phyloP scores from a whole-genome alignment of 768 basidiomycete species.

The Lactifluus piperatus region DNA sequence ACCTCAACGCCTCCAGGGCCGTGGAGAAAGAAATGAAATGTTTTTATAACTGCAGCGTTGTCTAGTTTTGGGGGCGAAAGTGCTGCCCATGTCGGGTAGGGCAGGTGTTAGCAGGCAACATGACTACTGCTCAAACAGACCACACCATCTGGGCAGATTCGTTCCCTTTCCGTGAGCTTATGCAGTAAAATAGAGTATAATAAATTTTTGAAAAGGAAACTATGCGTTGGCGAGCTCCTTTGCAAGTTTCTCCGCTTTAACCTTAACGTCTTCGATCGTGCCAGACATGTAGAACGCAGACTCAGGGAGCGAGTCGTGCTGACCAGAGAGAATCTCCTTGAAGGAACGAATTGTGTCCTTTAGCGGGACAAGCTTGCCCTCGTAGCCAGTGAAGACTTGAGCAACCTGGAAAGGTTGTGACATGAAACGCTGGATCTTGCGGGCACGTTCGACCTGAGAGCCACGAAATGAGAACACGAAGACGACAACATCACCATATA shows the following conservation, averaged over 20 bases:
- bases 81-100: not conserved
- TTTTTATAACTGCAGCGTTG: conserved; percentile 7
- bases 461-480: not conserved
- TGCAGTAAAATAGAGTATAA: not conserved
- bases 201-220: conserved; percentile 10
- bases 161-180: not conserved
- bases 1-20: not conserved
- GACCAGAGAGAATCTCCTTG: conserved; percentile 92
- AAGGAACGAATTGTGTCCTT: conserved; percentile 96
- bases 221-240: conserved; percentile 72
- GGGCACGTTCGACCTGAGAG: conserved; percentile 84
- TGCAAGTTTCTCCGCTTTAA: conserved; percentile 94
- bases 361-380: conserved; percentile 92
- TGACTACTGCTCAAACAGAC: not conserved
- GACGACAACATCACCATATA: conserved; percentile 12
- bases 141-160: conserved; percentile 2
- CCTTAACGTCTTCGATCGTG: conserved; percentile 94
- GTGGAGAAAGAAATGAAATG: not conserved
- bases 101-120: not conserved
- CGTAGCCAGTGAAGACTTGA: conserved; percentile 99
- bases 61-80: not conserved
- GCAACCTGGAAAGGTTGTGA: conserved; percentile 99
- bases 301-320: conserved; percentile 86
- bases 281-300: conserved; percentile 98
- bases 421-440: conserved; percentile 99